phyloP scores from a whole-genome alignment of 805 yeast genomes.

The Candida sithepensis region DNA sequence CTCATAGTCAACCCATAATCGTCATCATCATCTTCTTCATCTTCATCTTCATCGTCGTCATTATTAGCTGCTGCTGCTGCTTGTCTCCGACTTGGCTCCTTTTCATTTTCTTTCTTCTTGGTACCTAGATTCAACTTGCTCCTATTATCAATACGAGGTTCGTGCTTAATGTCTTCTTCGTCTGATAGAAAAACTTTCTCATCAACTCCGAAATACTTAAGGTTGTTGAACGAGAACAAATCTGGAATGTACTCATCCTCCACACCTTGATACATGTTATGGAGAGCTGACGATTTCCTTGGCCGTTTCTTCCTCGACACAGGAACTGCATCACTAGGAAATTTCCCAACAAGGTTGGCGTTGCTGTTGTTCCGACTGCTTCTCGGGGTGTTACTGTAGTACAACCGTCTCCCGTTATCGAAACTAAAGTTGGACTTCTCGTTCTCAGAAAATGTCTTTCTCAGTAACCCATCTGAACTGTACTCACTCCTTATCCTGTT shows the following conservation, averaged over 20 bases:
- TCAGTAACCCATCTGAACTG: slow-evolving; percentile 21
- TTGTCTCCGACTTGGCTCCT: background rate
- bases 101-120: background rate
- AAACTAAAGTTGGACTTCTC: slow-evolving; percentile 59
- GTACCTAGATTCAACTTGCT: no score
- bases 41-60: background rate
- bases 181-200: slow-evolving; percentile 6
- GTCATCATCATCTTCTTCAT: slow-evolving; percentile 1
- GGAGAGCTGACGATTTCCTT: background rate
- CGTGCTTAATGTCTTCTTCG: slow-evolving; percentile 4
- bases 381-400: slow-evolving; percentile 13
- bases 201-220: slow-evolving; percentile 8
- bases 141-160: background rate
- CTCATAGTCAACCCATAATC: slow-evolving; percentile 6
- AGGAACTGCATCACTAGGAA: background rate
- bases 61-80: background rate
- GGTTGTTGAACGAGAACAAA: slow-evolving; percentile 35
- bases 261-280: slow-evolving; percentile 38
- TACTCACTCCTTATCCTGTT: background rate
- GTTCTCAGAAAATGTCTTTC: slow-evolving; percentile 61
- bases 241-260: slow-evolving; percentile 80
- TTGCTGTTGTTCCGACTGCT: background rate
- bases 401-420: slow-evolving; percentile 23
- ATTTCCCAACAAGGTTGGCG: background rate
- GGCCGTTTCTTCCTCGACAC: background rate